Evolutionary conservation across 164 flowering plant genomes (phyloP), one percentile per base, ranked within the genome.

Genomic region (Litsea cubeba): DNA sequence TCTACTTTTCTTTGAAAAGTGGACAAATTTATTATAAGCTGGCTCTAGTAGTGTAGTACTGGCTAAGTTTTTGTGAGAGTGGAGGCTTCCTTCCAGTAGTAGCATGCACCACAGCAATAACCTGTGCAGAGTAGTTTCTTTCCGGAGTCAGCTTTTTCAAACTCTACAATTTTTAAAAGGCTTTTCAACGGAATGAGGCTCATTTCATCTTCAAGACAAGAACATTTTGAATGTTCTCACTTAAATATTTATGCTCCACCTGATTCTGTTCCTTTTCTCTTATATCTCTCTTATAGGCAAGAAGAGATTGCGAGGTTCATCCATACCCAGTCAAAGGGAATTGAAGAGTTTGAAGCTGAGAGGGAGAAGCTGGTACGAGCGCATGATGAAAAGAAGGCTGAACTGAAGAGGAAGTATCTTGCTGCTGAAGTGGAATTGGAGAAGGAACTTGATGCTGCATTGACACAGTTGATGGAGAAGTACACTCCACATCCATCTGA

Each of bases 401-500:
- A 80, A 23, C 76, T 87, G 86, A 88, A 75, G 81, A 70, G 46
- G 74, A 81, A 82, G 82, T 82, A 83, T 24, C 65, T 81, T 82
- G 87, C 84, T 76, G 94, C 90, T 50, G 81, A 81, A 70, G 66
- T 89, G 20, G 79, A 75, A 3, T 75, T 87, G 10, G 97, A 91
- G 84, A 86, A 82, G 63, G 84, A 84, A 64, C 87, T 85, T 50
- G 82, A 87, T 65, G 81, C 71, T 5, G 77, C 76, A 2, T 74
- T 92, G 24, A 76, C 83, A 4, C 46, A 62, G 6, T 88, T 95
- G 62, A 88, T 90, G 89, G 83, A 81, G 12, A 82, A 81, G 71
- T 85, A 85, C 71, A 32, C 83, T n/a, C 89, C 88, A 0, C 35
- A 72, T n/a, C 24, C 30, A 20, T 26, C 72, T 12, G 72, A 54